Evolutionary conservation across 345 rosid species (phyloP).

Genomic region (Iberis pinnata): DNA sequence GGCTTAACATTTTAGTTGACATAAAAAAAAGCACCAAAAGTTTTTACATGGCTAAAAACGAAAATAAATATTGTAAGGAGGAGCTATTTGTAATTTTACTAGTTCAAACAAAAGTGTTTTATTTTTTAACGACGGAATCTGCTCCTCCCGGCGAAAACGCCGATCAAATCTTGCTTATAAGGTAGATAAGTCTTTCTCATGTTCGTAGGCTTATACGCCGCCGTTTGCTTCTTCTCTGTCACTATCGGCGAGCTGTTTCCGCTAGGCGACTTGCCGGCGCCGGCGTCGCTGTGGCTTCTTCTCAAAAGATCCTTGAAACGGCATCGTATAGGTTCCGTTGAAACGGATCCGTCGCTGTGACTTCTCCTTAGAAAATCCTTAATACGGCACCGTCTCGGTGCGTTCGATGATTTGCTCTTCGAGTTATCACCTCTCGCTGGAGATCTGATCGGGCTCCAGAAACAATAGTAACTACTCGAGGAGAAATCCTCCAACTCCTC

Average conservation of each 20-base stretch:
- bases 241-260: neutral
- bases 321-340: constrained; percentile 11
- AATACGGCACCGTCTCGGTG: constrained; percentile 1
- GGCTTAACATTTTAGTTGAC: too few species aligned
- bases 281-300: constrained; percentile 19
- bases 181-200: constrained; percentile 27
- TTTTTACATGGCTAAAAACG: too few species aligned
- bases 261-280: neutral
- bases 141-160: constrained; percentile 27
- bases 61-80: too few species aligned
- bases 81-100: neutral
- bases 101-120: too few species aligned
- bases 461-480: constrained; percentile 9
- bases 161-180: constrained; percentile 30
- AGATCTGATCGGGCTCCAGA: constrained; percentile 25
- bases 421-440: constrained; percentile 14
- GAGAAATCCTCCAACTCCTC: neutral
- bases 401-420: constrained; percentile 13
- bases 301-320: constrained; percentile 21
- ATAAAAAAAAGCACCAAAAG: too few species aligned
- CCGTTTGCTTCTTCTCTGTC: constrained; percentile 13
- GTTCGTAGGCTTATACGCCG: neutral
- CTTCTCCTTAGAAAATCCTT: constrained; percentile 24
- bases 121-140: constrained; percentile 9
- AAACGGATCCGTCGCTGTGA: constrained; percentile 23